A percentile compares a stretch with the other conserved stretches of the same genome.
Conservation (phyloP, 2,329 filamentous ascomycete genomes). For the Pseudogymnoascus sp. region DNA sequence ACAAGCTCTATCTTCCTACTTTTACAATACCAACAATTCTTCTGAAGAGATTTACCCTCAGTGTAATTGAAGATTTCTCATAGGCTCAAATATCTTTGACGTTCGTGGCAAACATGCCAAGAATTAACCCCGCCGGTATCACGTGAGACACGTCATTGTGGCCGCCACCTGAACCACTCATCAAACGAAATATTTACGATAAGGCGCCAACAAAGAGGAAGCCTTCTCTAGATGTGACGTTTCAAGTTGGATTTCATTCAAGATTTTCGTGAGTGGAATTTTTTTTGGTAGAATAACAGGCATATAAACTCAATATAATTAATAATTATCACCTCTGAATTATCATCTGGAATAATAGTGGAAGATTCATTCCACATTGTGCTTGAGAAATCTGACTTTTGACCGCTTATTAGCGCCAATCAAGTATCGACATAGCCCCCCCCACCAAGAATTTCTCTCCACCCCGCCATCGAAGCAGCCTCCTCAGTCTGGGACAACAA, state of each 20-base stretch:
- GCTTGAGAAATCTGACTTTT: conserved; percentile 11
- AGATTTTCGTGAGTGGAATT: neutral
- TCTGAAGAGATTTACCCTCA: neutral
- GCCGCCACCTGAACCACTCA: neutral
- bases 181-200: conserved; percentile 1
- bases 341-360: neutral
- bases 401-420: conserved; percentile 11
- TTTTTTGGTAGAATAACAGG: neutral
- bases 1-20: neutral
- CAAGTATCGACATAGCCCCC: conserved; percentile 8
- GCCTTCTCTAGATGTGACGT: neutral
- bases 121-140: neutral
- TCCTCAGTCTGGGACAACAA: conserved; percentile 3
- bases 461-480: conserved; percentile 10
- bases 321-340: neutral
- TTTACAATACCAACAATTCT: neutral
- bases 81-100: neutral
- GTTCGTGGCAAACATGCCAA: neutral
- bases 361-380: neutral
- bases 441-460: conserved; percentile 10
- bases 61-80: conserved; percentile 1
- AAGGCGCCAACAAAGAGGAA: neutral
- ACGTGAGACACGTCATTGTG: conserved; percentile 2
- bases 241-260: neutral
- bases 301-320: neutral